Conservation (phyloP, 148 eudicot genomes). For the Polygonum maritimum region DNA sequence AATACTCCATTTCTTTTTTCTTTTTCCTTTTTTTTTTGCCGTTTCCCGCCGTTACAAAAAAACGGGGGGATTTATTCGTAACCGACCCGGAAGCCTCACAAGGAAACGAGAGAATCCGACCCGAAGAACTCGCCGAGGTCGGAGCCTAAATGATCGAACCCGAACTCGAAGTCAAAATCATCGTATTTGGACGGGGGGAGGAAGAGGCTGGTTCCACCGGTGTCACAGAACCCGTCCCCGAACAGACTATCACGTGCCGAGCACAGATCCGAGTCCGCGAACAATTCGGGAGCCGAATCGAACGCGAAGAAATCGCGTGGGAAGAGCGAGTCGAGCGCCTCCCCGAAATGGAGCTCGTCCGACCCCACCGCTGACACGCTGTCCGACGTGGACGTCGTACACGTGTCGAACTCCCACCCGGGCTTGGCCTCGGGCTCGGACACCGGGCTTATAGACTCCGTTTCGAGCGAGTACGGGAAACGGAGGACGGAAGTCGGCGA, state of each 20-base stretch:
- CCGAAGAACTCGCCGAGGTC: constrained; percentile 49
- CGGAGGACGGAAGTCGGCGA: constrained; percentile 48
- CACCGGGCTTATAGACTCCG: constrained; percentile 1
- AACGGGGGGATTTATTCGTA: background rate
- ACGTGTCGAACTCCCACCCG: constrained; percentile 1
- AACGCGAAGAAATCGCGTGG: background rate
- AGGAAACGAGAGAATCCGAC: constrained; percentile 39
- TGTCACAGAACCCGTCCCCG: background rate
- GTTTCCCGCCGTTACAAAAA: constrained; percentile 2
- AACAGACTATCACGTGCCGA: background rate
- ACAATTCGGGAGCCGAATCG: background rate
- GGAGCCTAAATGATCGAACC: constrained; percentile 3
- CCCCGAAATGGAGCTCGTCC: background rate
- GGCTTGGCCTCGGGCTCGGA: background rate
- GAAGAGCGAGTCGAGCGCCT: background rate
- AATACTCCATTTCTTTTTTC: background rate
- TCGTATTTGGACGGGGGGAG: background rate
- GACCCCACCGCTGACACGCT: background rate
- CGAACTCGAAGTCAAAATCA: constrained; percentile 13
- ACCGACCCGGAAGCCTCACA: background rate
- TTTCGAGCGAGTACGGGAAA: constrained; percentile 9
- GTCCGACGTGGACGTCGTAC: background rate
- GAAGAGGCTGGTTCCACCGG: background rate
- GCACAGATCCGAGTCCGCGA: constrained; percentile 1
- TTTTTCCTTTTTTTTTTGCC: background rate